A percentile compares a stretch with the other conserved stretches of the same genome.
Evolutionary conservation across 176 grass and related monocot genomes (phyloP).

Genomic region (Zea mays): DNA sequence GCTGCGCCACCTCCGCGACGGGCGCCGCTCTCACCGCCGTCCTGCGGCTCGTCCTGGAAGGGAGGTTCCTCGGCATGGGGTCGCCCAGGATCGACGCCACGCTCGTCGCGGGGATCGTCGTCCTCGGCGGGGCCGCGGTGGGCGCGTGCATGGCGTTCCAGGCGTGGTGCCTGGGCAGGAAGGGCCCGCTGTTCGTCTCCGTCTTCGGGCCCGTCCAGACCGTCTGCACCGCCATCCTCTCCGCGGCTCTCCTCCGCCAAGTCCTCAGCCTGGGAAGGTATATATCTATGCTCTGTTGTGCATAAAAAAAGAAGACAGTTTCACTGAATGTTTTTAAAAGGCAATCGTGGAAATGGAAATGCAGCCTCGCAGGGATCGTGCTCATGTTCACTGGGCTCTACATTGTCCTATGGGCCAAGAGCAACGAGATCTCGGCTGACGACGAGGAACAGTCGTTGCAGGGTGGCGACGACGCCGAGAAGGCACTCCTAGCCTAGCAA

Average conservation of each 20-base stretch:
- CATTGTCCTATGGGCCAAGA: conserved; percentile 61
- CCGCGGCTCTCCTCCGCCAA: conserved; percentile 48
- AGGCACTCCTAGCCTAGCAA: conserved; percentile 45
- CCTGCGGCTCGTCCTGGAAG: conserved; percentile 40
- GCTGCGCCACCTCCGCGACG: conserved; percentile 25
- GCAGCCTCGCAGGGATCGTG: conserved; percentile 50
- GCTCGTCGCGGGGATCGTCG: conserved; percentile 28
- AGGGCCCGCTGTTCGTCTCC: conserved; percentile 59
- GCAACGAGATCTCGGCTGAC: conserved; percentile 25
- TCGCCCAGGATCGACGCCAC: conserved; percentile 15
- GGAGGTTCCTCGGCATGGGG: conserved; percentile 31
- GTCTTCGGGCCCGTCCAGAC: conserved; percentile 71
- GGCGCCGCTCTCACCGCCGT: conserved; percentile 50
- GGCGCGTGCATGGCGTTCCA: conserved; percentile 49
- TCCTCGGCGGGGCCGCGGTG: conserved; percentile 42
- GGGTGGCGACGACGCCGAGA: conserved; percentile 34
- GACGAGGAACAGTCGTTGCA: background rate
- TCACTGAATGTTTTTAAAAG: no score
- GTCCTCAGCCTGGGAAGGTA: conserved; percentile 35
- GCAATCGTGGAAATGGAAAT: no score
- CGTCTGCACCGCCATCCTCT: conserved; percentile 48
- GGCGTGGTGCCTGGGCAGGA: conserved; percentile 56
- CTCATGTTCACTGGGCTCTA: conserved; percentile 71
- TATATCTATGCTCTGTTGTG: no score
- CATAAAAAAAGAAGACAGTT: no score